Evolutionary conservation across 208 protist species (phyloP), one percentile per base, ranked within the genome.

Genomic region (Angomonas ambiguus): DNA sequence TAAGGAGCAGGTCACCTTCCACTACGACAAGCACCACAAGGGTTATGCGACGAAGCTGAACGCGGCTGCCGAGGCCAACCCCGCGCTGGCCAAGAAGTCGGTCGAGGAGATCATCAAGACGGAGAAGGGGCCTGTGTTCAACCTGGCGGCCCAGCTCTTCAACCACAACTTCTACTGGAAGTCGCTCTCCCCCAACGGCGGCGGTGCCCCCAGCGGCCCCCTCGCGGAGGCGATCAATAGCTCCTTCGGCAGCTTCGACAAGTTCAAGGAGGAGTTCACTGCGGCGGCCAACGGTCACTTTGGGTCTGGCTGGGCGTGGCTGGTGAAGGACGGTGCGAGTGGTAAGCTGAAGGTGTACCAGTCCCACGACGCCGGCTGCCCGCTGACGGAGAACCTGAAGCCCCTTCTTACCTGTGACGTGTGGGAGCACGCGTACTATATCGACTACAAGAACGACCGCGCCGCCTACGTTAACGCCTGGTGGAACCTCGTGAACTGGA

Each of bases 371-470:
- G 90, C 83, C 41, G 80, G 68, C 68, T 86, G 70, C 77, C 93
- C 93, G 33, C 62, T 96, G 31, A 81, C 80, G 22, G 84, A 91
- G 63, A 24, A 83, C 70, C 65, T 94, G 0, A 76, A 78, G 66
- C 94, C 92, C 8, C 64, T 97, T 31, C 69, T 97, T n/a, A 70
- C 85, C 62, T 96, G 91, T 74, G 95, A 97, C 79, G 88, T 97
- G 65, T 97, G 93, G 95, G 93, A 98, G 80, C 95, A 98, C 81
- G 95, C 95, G 16, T 98, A 97, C 90, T 98, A 98, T 79, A 90
- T 98, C 68, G 93, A 97, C 83, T 97, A 97, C 84, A 84, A 77
- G 72, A 97, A 97, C 72, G 89, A 94, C 70, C 87, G 93, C 28
- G 77, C 87, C 10, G 74, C 80, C 34, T 97, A 97, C 75, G 72